Conservation (phyloP, 768 basidiomycete species). For the Hebeloma cylindrosporum region DNA sequence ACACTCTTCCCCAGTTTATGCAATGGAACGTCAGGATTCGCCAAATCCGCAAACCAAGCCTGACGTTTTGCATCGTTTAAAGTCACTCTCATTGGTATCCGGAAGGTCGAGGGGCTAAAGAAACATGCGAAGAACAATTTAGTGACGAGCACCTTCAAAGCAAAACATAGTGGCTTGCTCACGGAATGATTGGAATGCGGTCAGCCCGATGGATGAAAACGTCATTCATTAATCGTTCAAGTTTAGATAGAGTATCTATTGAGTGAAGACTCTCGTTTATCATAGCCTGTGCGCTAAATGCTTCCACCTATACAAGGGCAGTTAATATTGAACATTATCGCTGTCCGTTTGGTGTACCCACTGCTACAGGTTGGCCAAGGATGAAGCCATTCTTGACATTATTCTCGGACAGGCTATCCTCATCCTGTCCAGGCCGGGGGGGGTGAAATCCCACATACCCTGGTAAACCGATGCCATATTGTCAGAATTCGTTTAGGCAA, state of each 20-base stretch:
- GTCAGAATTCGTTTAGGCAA: too few species aligned
- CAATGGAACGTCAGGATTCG: slow-evolving; percentile 77
- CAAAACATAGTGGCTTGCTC: slow-evolving; percentile 37
- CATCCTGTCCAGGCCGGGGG: slow-evolving; percentile 71
- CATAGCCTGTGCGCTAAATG: slow-evolving; percentile 56
- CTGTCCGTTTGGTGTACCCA: slow-evolving; percentile 31
- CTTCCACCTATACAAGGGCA: slow-evolving; percentile 54
- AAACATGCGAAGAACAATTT: neutral
- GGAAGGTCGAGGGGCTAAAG: slow-evolving; percentile 63
- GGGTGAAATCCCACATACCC: slow-evolving; percentile 80
- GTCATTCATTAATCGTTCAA: slow-evolving; percentile 77
- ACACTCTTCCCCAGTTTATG: slow-evolving; percentile 82
- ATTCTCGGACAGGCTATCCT: slow-evolving; percentile 64
- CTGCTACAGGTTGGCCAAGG: slow-evolving; percentile 54
- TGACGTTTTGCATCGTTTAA: slow-evolving; percentile 77
- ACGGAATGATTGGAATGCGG: slow-evolving; percentile 62
- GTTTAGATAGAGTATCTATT: slow-evolving; percentile 50
- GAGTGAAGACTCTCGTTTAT: slow-evolving; percentile 53
- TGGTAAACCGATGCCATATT: slow-evolving; percentile 33
- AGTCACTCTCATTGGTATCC: slow-evolving; percentile 80
- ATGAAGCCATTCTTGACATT: slow-evolving; percentile 69
- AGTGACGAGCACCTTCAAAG: neutral
- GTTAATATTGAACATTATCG: neutral
- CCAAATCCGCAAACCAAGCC: slow-evolving; percentile 81
- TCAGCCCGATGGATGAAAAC: slow-evolving; percentile 67